Conservation (phyloP, 179 eudicot species). For the Beta macrorhiza region DNA sequence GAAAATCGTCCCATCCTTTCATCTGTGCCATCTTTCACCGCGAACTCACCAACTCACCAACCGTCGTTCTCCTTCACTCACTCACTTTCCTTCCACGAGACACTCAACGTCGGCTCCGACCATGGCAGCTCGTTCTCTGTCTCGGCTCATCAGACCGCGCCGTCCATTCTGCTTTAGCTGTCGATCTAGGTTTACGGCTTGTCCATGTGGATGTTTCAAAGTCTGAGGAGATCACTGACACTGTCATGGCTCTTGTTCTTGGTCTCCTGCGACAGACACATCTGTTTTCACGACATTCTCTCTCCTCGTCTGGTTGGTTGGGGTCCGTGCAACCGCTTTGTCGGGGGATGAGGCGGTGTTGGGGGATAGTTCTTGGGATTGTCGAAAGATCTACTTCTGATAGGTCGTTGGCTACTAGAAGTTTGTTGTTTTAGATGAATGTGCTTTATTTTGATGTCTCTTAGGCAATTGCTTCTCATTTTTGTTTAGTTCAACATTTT, state of each 20-base stretch:
- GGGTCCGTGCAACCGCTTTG: constrained; percentile 95
- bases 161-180: constrained; percentile 84
- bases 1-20: no score
- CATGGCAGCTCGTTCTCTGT: no score
- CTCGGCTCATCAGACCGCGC: constrained; percentile 47
- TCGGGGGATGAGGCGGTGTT: constrained; percentile 90
- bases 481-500: no score
- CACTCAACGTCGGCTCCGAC: no score
- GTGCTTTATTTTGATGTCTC: constrained; percentile 79
- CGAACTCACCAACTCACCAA: no score
- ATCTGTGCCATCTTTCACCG: no score
- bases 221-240: constrained; percentile 69
- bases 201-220: no score
- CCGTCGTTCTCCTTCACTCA: no score
- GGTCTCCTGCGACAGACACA: constrained; percentile 85
- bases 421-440: constrained; percentile 93
- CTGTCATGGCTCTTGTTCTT: constrained; percentile 79
- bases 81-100: no score
- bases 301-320: constrained; percentile 92
- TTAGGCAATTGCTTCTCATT: background rate
- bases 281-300: constrained; percentile 66
- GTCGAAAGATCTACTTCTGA: constrained; percentile 90
- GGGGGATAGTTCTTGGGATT: constrained; percentile 86
- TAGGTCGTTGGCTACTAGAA: constrained; percentile 57
- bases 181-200: background rate